Percentiles rank a stretch among this genome's conserved stretches.
Evolutionary conservation across 148 eudicot genomes (phyloP).

Genomic region (Chenopodium berlandieri): DNA sequence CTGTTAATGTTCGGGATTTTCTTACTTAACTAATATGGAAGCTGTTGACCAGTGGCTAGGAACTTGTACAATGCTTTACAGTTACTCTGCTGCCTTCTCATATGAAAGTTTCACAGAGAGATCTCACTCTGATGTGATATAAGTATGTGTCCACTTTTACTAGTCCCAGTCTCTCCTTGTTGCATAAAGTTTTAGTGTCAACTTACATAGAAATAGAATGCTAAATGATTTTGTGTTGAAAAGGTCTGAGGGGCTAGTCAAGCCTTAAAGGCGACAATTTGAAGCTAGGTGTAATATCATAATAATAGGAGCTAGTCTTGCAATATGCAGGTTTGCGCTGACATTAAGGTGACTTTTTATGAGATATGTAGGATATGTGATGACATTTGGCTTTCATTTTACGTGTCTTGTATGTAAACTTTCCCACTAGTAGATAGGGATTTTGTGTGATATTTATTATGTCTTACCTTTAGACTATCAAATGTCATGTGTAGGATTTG

Average conservation of each 20-base stretch:
- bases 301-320: not conserved
- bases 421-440: not conserved
- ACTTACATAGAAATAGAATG: not conserved
- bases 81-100: not conserved
- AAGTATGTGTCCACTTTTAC: not conserved
- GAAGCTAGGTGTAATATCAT: not conserved
- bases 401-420: not conserved
- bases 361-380: not conserved
- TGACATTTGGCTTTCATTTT: not conserved
- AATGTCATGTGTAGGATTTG: not conserved
- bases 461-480: not conserved
- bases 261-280: not conserved
- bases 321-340: not conserved
- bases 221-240: not conserved
- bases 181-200: not conserved
- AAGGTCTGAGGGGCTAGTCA: conserved; percentile 8
- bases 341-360: not conserved
- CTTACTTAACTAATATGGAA: not conserved
- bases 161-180: not conserved
- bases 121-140: not conserved
- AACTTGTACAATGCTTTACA: not conserved
- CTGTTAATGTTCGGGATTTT: not conserved
- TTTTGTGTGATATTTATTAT: not conserved
- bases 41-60: not conserved
- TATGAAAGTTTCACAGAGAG: conserved; percentile 6